Base-by-base conservation (phyloP, 2,329 filamentous ascomycete genomes). In the Exophiala viscosa region DNA sequence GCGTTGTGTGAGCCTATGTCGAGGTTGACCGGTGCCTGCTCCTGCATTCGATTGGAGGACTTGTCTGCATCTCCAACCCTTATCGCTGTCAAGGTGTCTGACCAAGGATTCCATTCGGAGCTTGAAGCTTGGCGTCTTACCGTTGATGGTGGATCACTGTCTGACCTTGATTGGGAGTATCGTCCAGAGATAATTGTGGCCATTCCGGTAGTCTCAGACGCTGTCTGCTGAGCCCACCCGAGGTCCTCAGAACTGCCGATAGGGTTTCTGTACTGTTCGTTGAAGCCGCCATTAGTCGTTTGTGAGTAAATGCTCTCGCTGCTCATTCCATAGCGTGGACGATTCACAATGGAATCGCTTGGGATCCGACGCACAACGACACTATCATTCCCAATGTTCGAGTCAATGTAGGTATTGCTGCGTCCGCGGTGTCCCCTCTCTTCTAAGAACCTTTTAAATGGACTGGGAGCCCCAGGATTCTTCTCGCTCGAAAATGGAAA, bases 301-400 rank as follows among this genome's bases (percentile, higher is more conserved):
- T 70, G 66, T 13, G 73, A 75, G 62, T 75, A 75, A 7, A 73
- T 52, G 50, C 73, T 75, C 4, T 70, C 69, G 33, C 71, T 71
- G 50, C 60, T 51, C 57, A 60, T 15, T 43, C 55, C 48, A 44
- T 48, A 57, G 14, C 48, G 50, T 18, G 44, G 33, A n/a, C 49
- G 43, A 32, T 34, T 23, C 31, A 56, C 23, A 18, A 50, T 36
- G 6, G 41, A 20, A 51, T 41, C 35, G 13, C 33, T 52, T 11
- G 45, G 28, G 5, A 52, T 45, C 35, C 32, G 41, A 46, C 48
- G 48, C 46, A 46, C 28, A 18, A 52, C 31, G 11, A 51, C 45
- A 33, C 47, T 56, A 11, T 14, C 28, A 18, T 32, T 40, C 17
- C 52, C 55, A 7, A n/a, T 15, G 31, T 50, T 49, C 17, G 42